Evolutionary conservation across 208 protist genomes (phyloP).

Genomic region (Wallacemonas sp.): DNA sequence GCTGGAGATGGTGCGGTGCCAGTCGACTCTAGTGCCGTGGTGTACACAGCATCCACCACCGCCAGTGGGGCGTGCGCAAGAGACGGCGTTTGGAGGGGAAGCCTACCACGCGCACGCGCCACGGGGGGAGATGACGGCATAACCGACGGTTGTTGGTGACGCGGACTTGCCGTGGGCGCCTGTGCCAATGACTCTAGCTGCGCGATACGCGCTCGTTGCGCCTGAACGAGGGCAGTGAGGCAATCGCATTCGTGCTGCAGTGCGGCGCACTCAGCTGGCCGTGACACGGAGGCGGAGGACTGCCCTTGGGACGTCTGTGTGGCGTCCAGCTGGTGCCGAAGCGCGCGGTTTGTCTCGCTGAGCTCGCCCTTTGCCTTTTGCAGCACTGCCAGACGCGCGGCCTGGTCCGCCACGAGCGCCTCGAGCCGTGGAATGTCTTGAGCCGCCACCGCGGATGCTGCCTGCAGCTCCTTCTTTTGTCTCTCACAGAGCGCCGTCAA

Average conservation of each 20-base stretch:
- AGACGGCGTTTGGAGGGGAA: background rate
- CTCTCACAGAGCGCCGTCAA: background rate
- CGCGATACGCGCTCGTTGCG: background rate
- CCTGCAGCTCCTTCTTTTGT: background rate
- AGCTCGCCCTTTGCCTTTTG: background rate
- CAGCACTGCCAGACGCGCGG: background rate
- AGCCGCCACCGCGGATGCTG: background rate
- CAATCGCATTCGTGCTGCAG: too few relatives aligned
- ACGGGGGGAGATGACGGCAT: too few relatives aligned
- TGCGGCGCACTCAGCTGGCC: too few relatives aligned
- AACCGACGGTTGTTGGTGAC: too few relatives aligned
- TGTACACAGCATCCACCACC: conserved; percentile 2
- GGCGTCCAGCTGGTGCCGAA: background rate
- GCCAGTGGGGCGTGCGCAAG: background rate
- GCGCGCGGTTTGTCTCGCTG: background rate
- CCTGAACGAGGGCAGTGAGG: background rate
- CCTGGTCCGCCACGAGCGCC: background rate
- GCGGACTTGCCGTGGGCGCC: background rate
- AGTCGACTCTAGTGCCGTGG: background rate
- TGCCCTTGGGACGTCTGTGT: background rate
- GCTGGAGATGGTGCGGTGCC: background rate
- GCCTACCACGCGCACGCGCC: background rate
- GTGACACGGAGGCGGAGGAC: too few relatives aligned
- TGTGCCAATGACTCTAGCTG: background rate
- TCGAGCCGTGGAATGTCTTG: background rate